These are phyloP conservation scores for Stagonosporopsis tanaceti DNA, from an alignment of 2,329 filamentous ascomycete species.

Conservation along the genomic window DNA sequence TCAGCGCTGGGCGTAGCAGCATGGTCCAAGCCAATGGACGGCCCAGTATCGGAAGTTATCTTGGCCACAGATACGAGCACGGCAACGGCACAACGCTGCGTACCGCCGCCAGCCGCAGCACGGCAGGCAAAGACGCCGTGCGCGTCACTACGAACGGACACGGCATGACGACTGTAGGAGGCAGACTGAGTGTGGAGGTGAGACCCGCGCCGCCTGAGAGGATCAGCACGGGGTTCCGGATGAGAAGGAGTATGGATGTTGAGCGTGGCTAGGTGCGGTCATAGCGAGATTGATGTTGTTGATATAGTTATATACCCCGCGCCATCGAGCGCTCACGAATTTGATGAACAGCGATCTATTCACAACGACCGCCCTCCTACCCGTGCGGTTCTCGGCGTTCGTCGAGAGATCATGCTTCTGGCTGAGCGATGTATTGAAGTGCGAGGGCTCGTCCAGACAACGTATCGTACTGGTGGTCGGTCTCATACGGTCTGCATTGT, in stretches of 20 bases:
- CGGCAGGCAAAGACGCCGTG: slow-evolving; percentile 27
- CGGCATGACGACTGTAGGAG: slow-evolving; percentile 20
- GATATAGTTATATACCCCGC: slow-evolving; percentile 5
- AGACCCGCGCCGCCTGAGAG: slow-evolving; percentile 34
- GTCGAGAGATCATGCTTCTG: too few species aligned
- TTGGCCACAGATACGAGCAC: slow-evolving; percentile 26
- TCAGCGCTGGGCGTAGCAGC: slow-evolving; percentile 38
- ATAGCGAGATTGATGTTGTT: background rate
- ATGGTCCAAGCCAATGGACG: slow-evolving; percentile 30
- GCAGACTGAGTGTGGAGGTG: slow-evolving; percentile 30
- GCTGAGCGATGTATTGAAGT: too few species aligned
- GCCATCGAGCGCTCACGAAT: background rate
- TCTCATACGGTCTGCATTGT: background rate
- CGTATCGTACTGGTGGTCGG: background rate
- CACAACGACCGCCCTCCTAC: background rate
- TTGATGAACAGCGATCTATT: background rate
- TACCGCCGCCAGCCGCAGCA: slow-evolving; percentile 44
- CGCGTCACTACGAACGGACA: slow-evolving; percentile 16
- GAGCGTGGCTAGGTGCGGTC: slow-evolving; percentile 20
- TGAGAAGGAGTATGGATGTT: slow-evolving; percentile 43
- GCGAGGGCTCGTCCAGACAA: background rate
- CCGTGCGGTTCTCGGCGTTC: too few species aligned
- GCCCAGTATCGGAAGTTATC: slow-evolving; percentile 41
- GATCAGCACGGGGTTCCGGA: slow-evolving; percentile 45
- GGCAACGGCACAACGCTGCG: slow-evolving; percentile 32